These are phyloP conservation scores for Rhododendron vialii DNA, from an alignment of 148 eudicot species.

Conservation along the genomic window DNA sequence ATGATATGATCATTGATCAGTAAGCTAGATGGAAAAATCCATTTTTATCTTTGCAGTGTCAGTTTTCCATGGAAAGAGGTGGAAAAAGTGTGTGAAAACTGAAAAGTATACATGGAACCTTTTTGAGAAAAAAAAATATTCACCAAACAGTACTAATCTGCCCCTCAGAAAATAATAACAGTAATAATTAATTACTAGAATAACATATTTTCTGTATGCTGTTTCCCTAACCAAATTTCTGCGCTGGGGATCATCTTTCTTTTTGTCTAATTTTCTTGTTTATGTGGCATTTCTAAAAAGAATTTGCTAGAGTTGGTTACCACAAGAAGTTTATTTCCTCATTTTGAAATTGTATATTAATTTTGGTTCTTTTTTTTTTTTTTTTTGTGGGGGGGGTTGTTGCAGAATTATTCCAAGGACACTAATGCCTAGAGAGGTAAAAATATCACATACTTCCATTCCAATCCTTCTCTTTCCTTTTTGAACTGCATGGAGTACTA, in stretches of 20 bases:
- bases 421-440: slow-evolving; percentile 85
- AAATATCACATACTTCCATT: slow-evolving; percentile 18
- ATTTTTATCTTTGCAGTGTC: slow-evolving; percentile 15
- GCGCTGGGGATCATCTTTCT: too few species aligned
- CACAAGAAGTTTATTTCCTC: background rate
- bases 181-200: too few species aligned
- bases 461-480: background rate
- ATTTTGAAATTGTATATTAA: background rate
- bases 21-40: slow-evolving; percentile 22
- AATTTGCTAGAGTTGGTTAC: background rate
- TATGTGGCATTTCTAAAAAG: too few species aligned
- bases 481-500: background rate
- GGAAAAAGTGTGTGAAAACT: slow-evolving; percentile 8
- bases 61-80: slow-evolving; percentile 11
- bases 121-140: background rate
- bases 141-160: background rate
- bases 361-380: background rate
- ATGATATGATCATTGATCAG: slow-evolving; percentile 7
- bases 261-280: too few species aligned
- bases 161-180: too few species aligned
- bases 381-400: background rate
- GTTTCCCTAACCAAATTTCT: background rate
- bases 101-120: slow-evolving; percentile 10
- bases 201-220: background rate
- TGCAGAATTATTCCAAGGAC: slow-evolving; percentile 93